Evolutionary conservation across 2,329 filamentous ascomycete genomes (phyloP).

Genomic region (Claviceps humidiphila): DNA sequence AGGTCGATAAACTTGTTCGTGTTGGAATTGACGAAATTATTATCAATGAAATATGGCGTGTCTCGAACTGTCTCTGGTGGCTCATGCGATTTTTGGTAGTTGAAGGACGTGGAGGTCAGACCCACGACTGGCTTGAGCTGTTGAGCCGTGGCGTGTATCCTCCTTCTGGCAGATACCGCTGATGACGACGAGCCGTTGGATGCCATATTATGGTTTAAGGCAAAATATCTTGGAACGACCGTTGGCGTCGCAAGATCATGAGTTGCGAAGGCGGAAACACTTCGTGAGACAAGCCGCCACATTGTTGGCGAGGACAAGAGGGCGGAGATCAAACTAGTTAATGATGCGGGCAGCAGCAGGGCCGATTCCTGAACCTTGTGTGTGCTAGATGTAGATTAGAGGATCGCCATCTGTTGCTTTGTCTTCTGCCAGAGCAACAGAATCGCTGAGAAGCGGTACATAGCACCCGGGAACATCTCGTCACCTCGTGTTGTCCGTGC

Average conservation of each 20-base stretch:
- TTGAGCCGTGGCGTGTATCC: constrained; percentile 40
- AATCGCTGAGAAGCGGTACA: no score
- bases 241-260: constrained; percentile 16
- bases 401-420: no score
- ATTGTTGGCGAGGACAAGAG: constrained; percentile 17
- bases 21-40: constrained; percentile 57
- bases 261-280: constrained; percentile 22
- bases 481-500: no score
- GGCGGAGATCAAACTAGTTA: background rate
- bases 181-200: constrained; percentile 19
- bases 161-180: constrained; percentile 31
- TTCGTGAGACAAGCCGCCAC: constrained; percentile 32
- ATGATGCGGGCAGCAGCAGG: no score
- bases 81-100: constrained; percentile 60
- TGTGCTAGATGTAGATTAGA: no score
- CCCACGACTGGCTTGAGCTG: constrained; percentile 40
- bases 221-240: constrained; percentile 13
- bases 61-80: constrained; percentile 53
- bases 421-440: no score
- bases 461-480: no score
- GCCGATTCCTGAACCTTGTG: no score
- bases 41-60: constrained; percentile 73
- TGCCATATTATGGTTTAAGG: constrained; percentile 22
- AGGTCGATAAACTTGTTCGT: constrained; percentile 65
- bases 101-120: constrained; percentile 41